Base-by-base conservation (phyloP, 169 alveolate genomes). In the Babesia divergens region DNA sequence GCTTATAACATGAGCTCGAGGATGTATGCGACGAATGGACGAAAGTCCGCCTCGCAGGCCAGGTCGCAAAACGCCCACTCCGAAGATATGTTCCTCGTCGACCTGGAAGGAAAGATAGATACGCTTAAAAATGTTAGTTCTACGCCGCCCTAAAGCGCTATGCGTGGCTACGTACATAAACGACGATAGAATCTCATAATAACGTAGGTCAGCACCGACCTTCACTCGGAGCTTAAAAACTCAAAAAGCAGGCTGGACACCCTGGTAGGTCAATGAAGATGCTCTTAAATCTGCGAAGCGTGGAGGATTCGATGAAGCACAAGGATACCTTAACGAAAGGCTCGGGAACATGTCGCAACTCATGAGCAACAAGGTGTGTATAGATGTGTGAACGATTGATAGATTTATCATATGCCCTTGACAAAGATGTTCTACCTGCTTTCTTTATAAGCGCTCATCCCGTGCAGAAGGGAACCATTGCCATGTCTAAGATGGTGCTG, bases 251-350 rank as follows among this genome's bases (percentile, higher is more conserved):
- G 70, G 31, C 9, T 80, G 14, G 67, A 74, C 38, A 29, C 74
- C 3, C 29, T 80, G 74, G 88, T 80, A 42, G 35, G 84, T 47
- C n/a, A 16, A 11, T 3, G 1, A 29, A 9, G 3, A 0, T 35
- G 3, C 26, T 8, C 16, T 31, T 22, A 70, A 20, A 26, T 7
- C n/a, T 3, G 6, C 65, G 26, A 43, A 72, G 84, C 66, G 76
- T 3, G 79, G 77, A 16, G 74, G 76, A 18, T 80, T 69, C 29
- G 83, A 80, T 47, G 72, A 72, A 20, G 86, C 86, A 16, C 64
- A 67, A 7, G 47, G 46, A 7, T 49, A 72, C 22, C 70, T 77
- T 37, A 77, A 68, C 35, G 62, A 53, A 22, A 55, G 76, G 4
- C 49, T 77, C 55, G 38, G 51, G 14, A 77, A 77, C 52, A 77